These are phyloP conservation scores for Artemisia annua DNA, from an alignment of 129 eudicot genomes.

Conservation along the genomic window DNA sequence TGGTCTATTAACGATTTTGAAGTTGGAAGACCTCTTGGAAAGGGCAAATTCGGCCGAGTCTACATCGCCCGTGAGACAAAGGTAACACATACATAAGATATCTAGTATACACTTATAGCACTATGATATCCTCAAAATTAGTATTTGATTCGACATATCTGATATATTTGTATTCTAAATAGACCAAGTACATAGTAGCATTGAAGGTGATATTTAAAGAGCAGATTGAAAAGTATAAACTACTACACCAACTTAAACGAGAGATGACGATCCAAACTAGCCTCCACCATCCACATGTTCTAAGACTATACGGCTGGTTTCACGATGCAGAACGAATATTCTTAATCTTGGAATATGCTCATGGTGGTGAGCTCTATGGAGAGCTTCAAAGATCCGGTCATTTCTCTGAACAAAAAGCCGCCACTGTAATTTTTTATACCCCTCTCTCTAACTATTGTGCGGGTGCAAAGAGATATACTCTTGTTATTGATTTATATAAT, in stretches of 20 bases:
- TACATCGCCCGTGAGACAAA: conserved; percentile 88
- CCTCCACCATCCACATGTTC: conserved; percentile 79
- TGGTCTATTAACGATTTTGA: conserved; percentile 79
- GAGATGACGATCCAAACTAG: conserved; percentile 79
- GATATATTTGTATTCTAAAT: neutral
- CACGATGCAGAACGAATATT: conserved; percentile 54
- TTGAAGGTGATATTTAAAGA: conserved; percentile 88
- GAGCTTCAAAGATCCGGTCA: conserved; percentile 33
- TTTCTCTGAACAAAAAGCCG: conserved; percentile 39
- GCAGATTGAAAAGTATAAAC: conserved; percentile 76
- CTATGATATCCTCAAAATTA: neutral
- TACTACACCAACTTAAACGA: conserved; percentile 80
- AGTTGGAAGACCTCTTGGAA: conserved; percentile 87
- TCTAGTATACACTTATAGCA: neutral
- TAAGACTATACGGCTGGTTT: conserved; percentile 82
- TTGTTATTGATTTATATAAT: neutral
- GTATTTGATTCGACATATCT: neutral
- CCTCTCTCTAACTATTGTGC: neutral
- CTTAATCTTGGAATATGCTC: conserved; percentile 87
- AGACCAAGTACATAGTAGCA: conserved; percentile 87
- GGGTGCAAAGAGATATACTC: no score
- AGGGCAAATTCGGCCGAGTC: conserved; percentile 91
- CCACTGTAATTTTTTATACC: conserved; percentile 25
- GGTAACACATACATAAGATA: conserved; percentile 33
- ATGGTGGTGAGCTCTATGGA: conserved; percentile 80